A percentile compares a stretch with the other conserved stretches of the same genome.
Conservation (phyloP, 345 rosid species). For the Microcos paniculata region DNA sequence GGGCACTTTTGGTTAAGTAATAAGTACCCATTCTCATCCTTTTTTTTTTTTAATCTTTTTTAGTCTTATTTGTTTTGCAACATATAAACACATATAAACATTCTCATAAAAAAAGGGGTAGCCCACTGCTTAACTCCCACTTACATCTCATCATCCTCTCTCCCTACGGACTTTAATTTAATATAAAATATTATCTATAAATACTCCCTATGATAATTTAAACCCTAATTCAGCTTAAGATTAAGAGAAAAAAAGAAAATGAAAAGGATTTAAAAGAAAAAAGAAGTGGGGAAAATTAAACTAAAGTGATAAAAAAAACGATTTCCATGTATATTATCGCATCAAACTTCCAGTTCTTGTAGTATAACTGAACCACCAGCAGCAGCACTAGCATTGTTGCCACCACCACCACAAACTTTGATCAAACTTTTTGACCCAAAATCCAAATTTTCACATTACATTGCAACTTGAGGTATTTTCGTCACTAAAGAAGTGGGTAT, state of each 20-base stretch:
- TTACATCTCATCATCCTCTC: constrained; percentile 20
- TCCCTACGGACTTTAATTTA: constrained; percentile 12
- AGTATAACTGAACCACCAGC: constrained; percentile 19
- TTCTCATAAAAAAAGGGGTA: constrained; percentile 33
- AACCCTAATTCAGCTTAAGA: constrained; percentile 44
- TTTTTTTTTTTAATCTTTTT: constrained; percentile 12
- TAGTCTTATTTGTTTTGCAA: constrained; percentile 30
- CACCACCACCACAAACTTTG: constrained; percentile 5
- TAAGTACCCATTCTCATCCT: constrained; percentile 12
- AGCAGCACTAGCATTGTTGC: background rate
- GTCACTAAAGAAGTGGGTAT: constrained; percentile 69
- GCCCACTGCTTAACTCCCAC: constrained; percentile 25
- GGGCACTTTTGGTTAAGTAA: background rate
- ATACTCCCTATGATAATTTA: constrained; percentile 46
- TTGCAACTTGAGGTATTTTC: constrained; percentile 91
- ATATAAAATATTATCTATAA: constrained; percentile 44
- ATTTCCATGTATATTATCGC: constrained; percentile 55
- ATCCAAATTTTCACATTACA: constrained; percentile 59
- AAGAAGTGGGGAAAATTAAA: constrained; percentile 6
- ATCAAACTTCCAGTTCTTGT: constrained; percentile 31
- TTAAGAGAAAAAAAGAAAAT: background rate
- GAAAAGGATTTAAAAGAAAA: constrained; percentile 9
- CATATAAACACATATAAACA: constrained; percentile 55
- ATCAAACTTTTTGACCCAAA: background rate
- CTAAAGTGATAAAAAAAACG: constrained; percentile 38